These are phyloP conservation scores for Xanthoconium purpureum DNA, from an alignment of 768 basidiomycete genomes.

Conservation along the genomic window DNA sequence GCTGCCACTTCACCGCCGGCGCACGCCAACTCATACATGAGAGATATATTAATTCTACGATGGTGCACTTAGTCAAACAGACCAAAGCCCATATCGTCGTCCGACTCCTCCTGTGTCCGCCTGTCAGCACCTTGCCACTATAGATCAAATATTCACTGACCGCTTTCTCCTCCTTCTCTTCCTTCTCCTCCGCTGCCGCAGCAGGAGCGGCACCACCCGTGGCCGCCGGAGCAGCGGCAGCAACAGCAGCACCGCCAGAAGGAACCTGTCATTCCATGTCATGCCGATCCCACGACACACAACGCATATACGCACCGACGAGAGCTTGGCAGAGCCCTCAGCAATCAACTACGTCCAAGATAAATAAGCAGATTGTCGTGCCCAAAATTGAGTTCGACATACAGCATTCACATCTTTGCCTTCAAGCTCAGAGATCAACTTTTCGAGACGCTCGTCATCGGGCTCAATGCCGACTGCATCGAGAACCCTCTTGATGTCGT, in stretches of 20 bases:
- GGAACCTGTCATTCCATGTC: conserved; percentile 58
- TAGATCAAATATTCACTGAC: conserved; percentile 36
- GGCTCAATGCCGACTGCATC: conserved; percentile 82
- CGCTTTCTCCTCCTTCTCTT: conserved; percentile 91
- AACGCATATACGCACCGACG: conserved; percentile 65
- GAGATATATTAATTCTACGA: background rate
- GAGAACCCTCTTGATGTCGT: conserved; percentile 87
- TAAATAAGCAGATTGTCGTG: background rate
- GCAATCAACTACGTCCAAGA: conserved; percentile 66
- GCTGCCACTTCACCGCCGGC: conserved; percentile 19
- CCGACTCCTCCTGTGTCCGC: conserved; percentile 73
- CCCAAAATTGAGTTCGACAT: conserved; percentile 22
- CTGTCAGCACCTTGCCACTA: background rate
- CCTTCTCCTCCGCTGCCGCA: conserved; percentile 70
- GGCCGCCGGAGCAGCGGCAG: conserved; percentile 48
- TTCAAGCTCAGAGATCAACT: conserved; percentile 83
- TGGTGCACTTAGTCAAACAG: conserved; percentile 76
- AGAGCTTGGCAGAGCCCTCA: conserved; percentile 89
- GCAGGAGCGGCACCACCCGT: conserved; percentile 40
- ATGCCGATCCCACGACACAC: conserved; percentile 1
- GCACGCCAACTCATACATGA: background rate
- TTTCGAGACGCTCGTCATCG: conserved; percentile 76
- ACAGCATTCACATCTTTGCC: conserved; percentile 88
- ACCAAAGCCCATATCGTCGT: conserved; percentile 99
- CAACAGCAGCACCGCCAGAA: conserved; percentile 81